Evolutionary conservation across 352 stramenopile species (phyloP), one percentile per base, ranked within the genome.

Genomic region (Pythium coloratum): DNA sequence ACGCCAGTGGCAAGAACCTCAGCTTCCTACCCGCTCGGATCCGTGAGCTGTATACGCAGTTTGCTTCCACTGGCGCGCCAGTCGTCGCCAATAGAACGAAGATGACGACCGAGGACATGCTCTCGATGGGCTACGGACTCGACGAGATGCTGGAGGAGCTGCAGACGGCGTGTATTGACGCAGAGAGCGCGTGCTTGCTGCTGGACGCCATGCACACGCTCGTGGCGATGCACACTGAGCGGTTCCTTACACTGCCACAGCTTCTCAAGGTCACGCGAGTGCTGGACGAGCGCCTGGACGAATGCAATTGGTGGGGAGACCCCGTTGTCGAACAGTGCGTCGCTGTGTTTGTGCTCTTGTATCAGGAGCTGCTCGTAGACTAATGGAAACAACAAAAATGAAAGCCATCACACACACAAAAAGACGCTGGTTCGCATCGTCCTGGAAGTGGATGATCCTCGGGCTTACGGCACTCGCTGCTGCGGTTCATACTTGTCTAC

Each of bases 101-200:
- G 20, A 44, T 53, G 10, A 34, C 18, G 1, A 14, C 34, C n/a
- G 34, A 71, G 6, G 76, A 80, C 30, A 74, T 79, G 26, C 57
- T 67, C 2, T 69, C 71, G 34, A 59, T 80, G 44, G 70, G 55
- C 10, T 62, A 82, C 40, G 66, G 60, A 7, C 80, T 91, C 32
- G 69, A 77, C 13, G 76, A 82, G 28, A 73, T 84, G n/a, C 55
- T 86, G 34, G 63, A 70, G 42, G 75, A 86, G 54, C 68, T 91
- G 10, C 70, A 82, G 58, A 76, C 8, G 8, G 51, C 59, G 1
- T 81, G 73, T 28, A 69, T 49, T 0, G 76, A 91, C 36, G 59
- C 60, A 0, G 33, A 59, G 14, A 69, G 72, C 1, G 67, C 60
- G 28, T 76, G 65, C 33, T 73, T 71, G 30, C 66, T 80, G 2